phyloP scores from a whole-genome alignment of 805 yeast species.

The Yamadazyma insecticola region DNA sequence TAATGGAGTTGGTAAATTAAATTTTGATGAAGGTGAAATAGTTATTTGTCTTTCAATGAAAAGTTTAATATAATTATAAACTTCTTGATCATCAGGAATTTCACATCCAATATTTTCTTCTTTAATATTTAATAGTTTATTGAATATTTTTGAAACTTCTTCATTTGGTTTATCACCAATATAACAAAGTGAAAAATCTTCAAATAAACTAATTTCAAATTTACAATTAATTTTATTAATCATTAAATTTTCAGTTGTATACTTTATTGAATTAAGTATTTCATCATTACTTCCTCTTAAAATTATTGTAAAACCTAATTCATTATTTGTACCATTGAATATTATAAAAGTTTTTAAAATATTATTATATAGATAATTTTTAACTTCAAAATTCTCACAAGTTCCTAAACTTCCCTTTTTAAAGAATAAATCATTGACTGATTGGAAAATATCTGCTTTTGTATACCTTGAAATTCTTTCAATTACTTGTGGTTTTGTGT shows the following conservation, averaged over 20 bases:
- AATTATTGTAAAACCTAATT: slow-evolving; percentile 78
- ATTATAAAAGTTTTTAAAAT: slow-evolving; percentile 68
- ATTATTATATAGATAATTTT: slow-evolving; percentile 54
- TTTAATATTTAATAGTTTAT: slow-evolving; percentile 9
- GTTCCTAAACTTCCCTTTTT: slow-evolving; percentile 58
- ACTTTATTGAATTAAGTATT: slow-evolving; percentile 61
- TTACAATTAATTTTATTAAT: slow-evolving; percentile 74
- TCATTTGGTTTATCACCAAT: slow-evolving; percentile 9
- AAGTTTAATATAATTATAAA: slow-evolving; percentile 28
- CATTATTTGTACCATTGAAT: slow-evolving; percentile 69
- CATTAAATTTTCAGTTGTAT: slow-evolving; percentile 74
- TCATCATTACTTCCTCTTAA: slow-evolving; percentile 75
- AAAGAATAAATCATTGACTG: slow-evolving; percentile 79
- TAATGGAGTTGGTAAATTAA: slow-evolving; percentile 64
- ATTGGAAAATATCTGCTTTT: slow-evolving; percentile 76
- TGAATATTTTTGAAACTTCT: slow-evolving; percentile 8
- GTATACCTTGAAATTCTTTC: slow-evolving; percentile 75
- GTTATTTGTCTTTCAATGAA: slow-evolving; percentile 59
- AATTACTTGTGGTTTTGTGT: slow-evolving; percentile 77
- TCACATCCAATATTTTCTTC: slow-evolving; percentile 14
- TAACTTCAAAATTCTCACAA: slow-evolving; percentile 69
- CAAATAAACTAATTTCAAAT: slow-evolving; percentile 52
- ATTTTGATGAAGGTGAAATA: slow-evolving; percentile 79
- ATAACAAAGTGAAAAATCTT: slow-evolving; percentile 16
- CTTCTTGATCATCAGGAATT: slow-evolving; percentile 27